Evolutionary conservation across 495 filamentous ascomycete species (phyloP), one percentile per base, ranked within the genome.

Genomic region (Xanthoparmelia taractica): DNA sequence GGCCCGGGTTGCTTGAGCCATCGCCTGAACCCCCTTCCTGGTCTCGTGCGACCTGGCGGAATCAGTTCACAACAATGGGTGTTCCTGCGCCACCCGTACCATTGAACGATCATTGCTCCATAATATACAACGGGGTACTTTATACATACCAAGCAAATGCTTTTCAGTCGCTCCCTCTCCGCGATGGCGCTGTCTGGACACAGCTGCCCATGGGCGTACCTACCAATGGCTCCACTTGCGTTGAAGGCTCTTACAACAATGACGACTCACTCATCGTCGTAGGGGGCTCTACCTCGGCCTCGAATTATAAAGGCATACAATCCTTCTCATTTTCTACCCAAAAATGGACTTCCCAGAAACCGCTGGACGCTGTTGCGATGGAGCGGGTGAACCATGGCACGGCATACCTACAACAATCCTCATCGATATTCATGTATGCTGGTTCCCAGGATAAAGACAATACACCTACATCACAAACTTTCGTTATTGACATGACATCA

Each of bases 401-500:
- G 18, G 82, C 82, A 13, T 98, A 89, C 71, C 72, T 98, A 29
- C 81, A 87, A 66, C 76, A 78, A 48, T 84, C 84, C 20, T 80
- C 86, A 54, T 80, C 84, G 18, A 89, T 97, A 58, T 76, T 97
- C 45, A 75, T 96, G 15, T 98, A 94, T 72, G 89, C 85, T 29
- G 94, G 94, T 41, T 82, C 79, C 15, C 85, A 84, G 65, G 78
- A 84, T 69, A 83, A 82, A 57, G 69, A 73, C 23, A 70, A 72
- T 8, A 63, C 67, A 17, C 74, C 82, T 1, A 89, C 89, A 5
- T 84, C 89, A 31, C 80, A 90, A 63, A 96, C 93, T 11, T 96
- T 89, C 65, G 74, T 86, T 27, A 84, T 97, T 43, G 77, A 79
- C 4, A 86, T 88, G 0, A 70, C 72, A 23, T 68, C 78, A 17